Conservation (phyloP, 331 rosid species). For the Quercus phellos region DNA sequence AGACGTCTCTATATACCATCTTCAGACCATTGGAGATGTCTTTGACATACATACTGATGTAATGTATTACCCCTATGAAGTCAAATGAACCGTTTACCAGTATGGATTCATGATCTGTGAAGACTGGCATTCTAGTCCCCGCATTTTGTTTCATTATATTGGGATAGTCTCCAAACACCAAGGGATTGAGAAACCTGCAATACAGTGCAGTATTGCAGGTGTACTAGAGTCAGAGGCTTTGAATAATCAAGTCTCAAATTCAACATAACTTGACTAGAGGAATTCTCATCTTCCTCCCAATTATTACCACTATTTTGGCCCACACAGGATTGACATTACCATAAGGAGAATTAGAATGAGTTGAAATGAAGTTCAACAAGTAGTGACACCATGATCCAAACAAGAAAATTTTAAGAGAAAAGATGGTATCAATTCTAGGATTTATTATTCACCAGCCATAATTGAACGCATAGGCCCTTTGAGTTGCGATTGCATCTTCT, state of each 20-base stretch:
- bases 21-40: conserved; percentile 33
- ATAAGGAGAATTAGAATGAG: neutral
- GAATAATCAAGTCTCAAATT: neutral
- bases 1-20: conserved; percentile 29
- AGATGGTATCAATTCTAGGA: neutral
- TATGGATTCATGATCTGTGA: conserved; percentile 34
- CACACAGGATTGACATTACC: neutral
- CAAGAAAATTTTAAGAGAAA: neutral
- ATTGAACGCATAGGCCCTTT: conserved; percentile 41
- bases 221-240: neutral
- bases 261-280: neutral
- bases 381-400: neutral
- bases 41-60: conserved; percentile 10
- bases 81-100: conserved; percentile 55
- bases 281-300: neutral
- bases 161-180: conserved; percentile 67
- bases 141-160: conserved; percentile 45
- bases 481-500: conserved; percentile 41
- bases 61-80: conserved; percentile 57
- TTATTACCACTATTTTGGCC: neutral
- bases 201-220: neutral
- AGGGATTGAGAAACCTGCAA: conserved; percentile 57
- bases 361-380: neutral
- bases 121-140: conserved; percentile 48
- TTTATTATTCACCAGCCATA: conserved; percentile 45